Conservation (phyloP, 768 basidiomycete genomes). For the Russula dissimulans region DNA sequence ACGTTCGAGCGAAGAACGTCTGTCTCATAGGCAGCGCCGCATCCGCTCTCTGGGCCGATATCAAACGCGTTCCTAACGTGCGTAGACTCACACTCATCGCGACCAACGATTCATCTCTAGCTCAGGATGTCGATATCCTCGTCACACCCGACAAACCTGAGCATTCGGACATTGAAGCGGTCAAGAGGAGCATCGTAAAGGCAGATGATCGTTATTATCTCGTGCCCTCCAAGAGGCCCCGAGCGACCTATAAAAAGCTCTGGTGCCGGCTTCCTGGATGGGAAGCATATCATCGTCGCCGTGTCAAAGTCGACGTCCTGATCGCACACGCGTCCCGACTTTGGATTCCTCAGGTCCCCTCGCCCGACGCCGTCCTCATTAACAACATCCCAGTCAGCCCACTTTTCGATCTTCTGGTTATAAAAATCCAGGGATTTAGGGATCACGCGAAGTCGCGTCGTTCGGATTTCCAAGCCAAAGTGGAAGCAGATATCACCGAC, state of each 20-base stretch:
- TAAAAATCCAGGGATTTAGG: no score
- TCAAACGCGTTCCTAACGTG: background rate
- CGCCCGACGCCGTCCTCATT: no score
- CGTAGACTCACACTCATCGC: background rate
- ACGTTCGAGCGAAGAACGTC: background rate
- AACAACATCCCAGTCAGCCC: no score
- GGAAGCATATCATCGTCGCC: no score
- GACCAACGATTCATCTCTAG: background rate
- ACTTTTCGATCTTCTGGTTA: no score
- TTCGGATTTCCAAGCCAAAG: no score
- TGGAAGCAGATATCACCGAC: no score
- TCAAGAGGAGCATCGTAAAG: background rate
- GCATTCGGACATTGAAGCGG: background rate
- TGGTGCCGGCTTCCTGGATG: no score
- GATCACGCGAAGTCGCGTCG: no score
- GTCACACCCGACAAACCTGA: background rate
- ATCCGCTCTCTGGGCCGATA: background rate
- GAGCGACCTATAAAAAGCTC: background rate
- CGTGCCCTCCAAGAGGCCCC: background rate
- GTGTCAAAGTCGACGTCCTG: no score
- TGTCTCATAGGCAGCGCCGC: slow-evolving; percentile 10
- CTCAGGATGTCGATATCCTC: slow-evolving; percentile 3
- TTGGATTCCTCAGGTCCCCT: no score
- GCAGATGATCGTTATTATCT: background rate
- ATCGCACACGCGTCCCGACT: no score